Conservation (phyloP, 2,329 filamentous ascomycete species). For the Lecanosticta acicola region DNA sequence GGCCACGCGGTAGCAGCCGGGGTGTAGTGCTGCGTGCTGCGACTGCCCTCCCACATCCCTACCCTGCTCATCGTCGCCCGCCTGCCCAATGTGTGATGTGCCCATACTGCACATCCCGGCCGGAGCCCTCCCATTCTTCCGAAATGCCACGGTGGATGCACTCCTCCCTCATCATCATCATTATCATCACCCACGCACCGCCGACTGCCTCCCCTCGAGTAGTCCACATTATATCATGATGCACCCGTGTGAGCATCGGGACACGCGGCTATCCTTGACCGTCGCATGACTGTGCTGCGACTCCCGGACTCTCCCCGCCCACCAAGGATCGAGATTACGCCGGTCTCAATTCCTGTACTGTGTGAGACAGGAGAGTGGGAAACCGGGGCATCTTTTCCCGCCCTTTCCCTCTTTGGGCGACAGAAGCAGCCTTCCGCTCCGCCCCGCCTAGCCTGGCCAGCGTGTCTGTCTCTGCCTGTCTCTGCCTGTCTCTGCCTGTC, state of each 20-base stretch:
- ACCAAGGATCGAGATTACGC: not conserved
- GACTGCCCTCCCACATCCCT: too few relatives aligned
- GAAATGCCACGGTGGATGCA: too few relatives aligned
- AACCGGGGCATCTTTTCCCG: too few relatives aligned
- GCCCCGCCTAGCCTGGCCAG: too few relatives aligned
- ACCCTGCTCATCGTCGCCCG: too few relatives aligned
- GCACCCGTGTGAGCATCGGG: constrained; percentile 11
- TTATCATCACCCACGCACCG: too few relatives aligned
- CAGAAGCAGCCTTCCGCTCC: not conserved
- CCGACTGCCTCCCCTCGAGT: constrained; percentile 9
- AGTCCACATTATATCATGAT: constrained; percentile 11
- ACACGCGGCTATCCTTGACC: constrained; percentile 6
- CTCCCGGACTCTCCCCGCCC: not conserved
- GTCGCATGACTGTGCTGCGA: constrained; percentile 9
- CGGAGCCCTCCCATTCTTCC: constrained; percentile 3
- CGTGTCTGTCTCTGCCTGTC: not conserved
- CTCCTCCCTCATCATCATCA: too few relatives aligned
- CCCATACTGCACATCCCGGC: too few relatives aligned
- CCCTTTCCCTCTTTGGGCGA: not conserved
- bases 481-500: not conserved
- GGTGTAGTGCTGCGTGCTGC: too few relatives aligned
- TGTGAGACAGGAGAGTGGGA: not conserved
- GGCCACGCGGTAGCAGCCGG: not conserved
- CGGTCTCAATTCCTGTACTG: not conserved
- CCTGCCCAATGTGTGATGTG: too few relatives aligned